A percentile compares a stretch with the other conserved stretches of the same genome.
Evolutionary conservation across 805 yeast species (phyloP).

Genomic region (Grigorovia yakushimaensis): DNA sequence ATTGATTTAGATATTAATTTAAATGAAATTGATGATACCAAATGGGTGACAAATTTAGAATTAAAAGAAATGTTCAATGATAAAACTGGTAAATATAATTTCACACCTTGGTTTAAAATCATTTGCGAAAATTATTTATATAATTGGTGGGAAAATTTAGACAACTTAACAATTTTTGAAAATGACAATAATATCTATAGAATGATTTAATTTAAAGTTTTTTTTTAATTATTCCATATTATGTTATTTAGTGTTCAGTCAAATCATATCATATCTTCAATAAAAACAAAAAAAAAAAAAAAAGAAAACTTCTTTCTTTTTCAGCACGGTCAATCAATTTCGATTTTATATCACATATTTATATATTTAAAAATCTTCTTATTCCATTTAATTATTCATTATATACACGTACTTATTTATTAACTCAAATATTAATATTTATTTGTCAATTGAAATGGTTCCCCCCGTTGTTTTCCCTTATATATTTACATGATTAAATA

Average conservation of each 20-base stretch:
- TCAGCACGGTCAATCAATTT: too few species aligned
- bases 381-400: not conserved
- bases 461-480: not conserved
- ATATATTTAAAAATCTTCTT: not conserved
- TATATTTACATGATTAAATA: constrained; percentile 1
- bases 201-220: constrained; percentile 17
- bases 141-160: constrained; percentile 85
- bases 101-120: constrained; percentile 97
- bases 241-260: too few species aligned
- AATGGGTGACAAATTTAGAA: constrained; percentile 61
- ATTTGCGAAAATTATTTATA: constrained; percentile 86
- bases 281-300: too few species aligned
- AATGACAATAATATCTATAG: constrained; percentile 30
- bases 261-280: too few species aligned
- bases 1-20: constrained; percentile 48
- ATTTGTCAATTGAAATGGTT: not conserved
- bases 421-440: not conserved
- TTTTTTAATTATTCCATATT: not conserved
- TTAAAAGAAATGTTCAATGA: constrained; percentile 72
- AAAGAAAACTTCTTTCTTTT: too few species aligned
- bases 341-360: too few species aligned
- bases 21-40: constrained; percentile 78
- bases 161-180: constrained; percentile 42
- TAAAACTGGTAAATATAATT: constrained; percentile 37
- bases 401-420: not conserved